phyloP scores from a whole-genome alignment of 192 early-diverging fungal genomes.

The Funneliformis mosseae region DNA sequence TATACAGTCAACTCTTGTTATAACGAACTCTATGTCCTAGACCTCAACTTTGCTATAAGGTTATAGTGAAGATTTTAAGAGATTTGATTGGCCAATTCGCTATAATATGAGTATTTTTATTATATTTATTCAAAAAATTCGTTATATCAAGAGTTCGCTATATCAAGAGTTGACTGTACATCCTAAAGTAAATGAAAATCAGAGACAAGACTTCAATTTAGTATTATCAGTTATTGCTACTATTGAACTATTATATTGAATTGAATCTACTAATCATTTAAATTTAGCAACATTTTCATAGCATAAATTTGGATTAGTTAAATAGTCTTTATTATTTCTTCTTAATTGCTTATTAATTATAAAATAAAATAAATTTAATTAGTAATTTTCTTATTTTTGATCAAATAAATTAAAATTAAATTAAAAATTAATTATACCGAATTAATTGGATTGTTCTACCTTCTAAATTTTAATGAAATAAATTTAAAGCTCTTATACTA shows the following conservation, averaged over 20 bases:
- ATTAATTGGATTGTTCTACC: too few species aligned
- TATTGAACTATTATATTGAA: conserved; percentile 39
- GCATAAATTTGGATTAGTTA: conserved; percentile 39
- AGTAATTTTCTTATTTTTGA: not conserved
- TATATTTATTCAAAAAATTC: too few species aligned
- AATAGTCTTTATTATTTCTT: conserved; percentile 1
- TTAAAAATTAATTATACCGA: too few species aligned
- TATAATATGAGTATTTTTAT: too few species aligned
- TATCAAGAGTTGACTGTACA: too few species aligned
- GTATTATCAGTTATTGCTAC: conserved; percentile 36
- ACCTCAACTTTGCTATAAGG: too few species aligned
- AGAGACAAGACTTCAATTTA: conserved; percentile 33
- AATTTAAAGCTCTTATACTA: not conserved
- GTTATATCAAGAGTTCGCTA: too few species aligned
- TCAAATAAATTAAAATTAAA: not conserved
- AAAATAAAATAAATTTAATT: not conserved
- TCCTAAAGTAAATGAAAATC: conserved; percentile 73
- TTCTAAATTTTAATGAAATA: not conserved
- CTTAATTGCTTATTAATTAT: not conserved
- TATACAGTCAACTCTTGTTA: too few species aligned
- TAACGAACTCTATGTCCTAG: too few species aligned
- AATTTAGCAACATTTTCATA: conserved; percentile 37
- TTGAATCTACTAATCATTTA: conserved; percentile 32
- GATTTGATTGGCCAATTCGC: too few species aligned
- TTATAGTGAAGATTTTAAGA: too few species aligned